Evolutionary conservation across 768 basidiomycete genomes (phyloP).

Genomic region (Hericium rajendrae): DNA sequence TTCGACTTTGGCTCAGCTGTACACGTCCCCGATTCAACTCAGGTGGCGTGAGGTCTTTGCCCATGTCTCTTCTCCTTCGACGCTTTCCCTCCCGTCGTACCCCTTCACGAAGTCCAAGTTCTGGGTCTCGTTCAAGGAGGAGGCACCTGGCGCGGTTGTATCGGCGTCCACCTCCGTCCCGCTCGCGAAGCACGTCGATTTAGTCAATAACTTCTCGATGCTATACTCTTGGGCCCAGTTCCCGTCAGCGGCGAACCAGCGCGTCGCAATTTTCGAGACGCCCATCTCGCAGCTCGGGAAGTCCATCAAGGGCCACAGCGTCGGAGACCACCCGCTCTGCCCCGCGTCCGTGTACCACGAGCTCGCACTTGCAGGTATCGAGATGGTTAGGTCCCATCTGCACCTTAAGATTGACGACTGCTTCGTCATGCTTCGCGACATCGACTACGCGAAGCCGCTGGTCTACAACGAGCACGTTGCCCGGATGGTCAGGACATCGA

Average conservation of each 20-base stretch:
- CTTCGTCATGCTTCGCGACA: conserved; percentile 31
- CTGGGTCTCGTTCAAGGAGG: conserved; percentile 43
- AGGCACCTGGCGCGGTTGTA: not conserved
- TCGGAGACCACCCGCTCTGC: conserved; percentile 39
- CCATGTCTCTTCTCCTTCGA: conserved; percentile 28
- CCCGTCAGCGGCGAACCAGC: conserved; percentile 17
- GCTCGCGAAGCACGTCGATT: not conserved
- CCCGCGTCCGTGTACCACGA: conserved; percentile 62
- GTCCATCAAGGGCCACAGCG: conserved; percentile 48
- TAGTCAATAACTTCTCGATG: conserved; percentile 23
- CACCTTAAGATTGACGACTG: conserved; percentile 18
- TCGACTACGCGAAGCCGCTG: conserved; percentile 46
- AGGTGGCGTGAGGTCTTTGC: conserved; percentile 48
- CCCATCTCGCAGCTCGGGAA: conserved; percentile 33
- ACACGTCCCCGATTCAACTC: conserved; percentile 30
- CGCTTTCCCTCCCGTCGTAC: conserved; percentile 52
- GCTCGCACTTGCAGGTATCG: conserved; percentile 37
- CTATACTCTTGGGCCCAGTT: conserved; percentile 27
- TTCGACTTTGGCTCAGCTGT: conserved; percentile 39
- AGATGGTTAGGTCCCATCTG: conserved; percentile 26
- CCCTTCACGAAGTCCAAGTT: conserved; percentile 48
- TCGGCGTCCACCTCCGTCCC: not conserved
- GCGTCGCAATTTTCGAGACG: conserved; percentile 43
- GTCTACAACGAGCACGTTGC: conserved; percentile 30
- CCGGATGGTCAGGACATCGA: conserved; percentile 28